Evolutionary conservation across 2,329 filamentous ascomycete genomes (phyloP).

Genomic region (Pestalotiopsis sp.): DNA sequence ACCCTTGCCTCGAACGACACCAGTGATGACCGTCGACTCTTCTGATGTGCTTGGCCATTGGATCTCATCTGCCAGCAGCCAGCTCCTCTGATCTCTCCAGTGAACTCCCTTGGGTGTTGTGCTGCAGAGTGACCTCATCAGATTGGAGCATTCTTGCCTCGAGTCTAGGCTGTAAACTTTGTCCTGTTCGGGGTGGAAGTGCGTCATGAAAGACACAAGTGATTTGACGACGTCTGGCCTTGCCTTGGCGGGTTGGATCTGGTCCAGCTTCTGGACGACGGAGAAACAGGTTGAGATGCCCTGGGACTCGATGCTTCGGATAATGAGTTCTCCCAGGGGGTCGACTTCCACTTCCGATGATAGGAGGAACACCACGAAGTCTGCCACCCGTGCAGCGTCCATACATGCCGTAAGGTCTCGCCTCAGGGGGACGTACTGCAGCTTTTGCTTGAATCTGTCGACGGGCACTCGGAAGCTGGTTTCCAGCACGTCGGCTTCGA

Average conservation of each 20-base stretch:
- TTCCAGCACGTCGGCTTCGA: slow-evolving; percentile 65
- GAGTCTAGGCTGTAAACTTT: slow-evolving; percentile 89
- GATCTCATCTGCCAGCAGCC: slow-evolving; percentile 88
- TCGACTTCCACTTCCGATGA: slow-evolving; percentile 86
- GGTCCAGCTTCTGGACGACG: slow-evolving; percentile 77
- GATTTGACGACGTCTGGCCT: slow-evolving; percentile 76
- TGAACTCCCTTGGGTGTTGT: slow-evolving; percentile 90
- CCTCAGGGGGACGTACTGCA: slow-evolving; percentile 80
- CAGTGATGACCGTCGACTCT: slow-evolving; percentile 75
- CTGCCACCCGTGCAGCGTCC: slow-evolving; percentile 84
- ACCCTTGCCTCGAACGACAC: slow-evolving; percentile 81
- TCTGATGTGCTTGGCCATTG: slow-evolving; percentile 65
- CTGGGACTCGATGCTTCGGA: slow-evolving; percentile 88
- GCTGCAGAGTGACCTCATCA: slow-evolving; percentile 89
- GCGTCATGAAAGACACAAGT: slow-evolving; percentile 88
- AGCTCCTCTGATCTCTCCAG: slow-evolving; percentile 94
- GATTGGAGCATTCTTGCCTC: slow-evolving; percentile 86
- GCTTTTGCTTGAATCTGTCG: slow-evolving; percentile 91
- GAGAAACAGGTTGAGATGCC: slow-evolving; percentile 92
- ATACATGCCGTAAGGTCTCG: slow-evolving; percentile 76
- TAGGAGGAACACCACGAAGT: slow-evolving; percentile 87
- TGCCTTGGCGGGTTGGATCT: slow-evolving; percentile 78
- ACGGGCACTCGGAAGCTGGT: slow-evolving; percentile 69
- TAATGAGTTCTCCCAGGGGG: slow-evolving; percentile 78
- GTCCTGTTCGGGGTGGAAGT: slow-evolving; percentile 91